Base-by-base conservation (phyloP, 257 asterid genomes). In the Nicotiana knightiana region DNA sequence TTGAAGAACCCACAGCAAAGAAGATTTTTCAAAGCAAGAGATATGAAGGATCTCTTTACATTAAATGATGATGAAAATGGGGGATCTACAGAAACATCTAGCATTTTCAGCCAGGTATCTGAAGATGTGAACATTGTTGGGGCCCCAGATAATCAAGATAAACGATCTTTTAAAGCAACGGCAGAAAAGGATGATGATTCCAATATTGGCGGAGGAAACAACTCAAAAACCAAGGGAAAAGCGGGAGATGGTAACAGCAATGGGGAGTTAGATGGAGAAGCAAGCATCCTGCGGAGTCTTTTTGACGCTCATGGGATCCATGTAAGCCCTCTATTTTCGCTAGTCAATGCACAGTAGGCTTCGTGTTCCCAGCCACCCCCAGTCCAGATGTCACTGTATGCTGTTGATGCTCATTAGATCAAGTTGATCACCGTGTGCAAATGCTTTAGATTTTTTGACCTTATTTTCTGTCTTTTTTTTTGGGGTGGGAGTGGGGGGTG, bases 21-120 rank as follows among this genome's bases (percentile, higher is more conserved):
- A 90, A 90, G 99, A 89, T 91, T 96, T 87, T 96, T 96, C 85
- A 96, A 92, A 90, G 89, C 99, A 82, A 94, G 99, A 43, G 99
- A 96, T 83, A 88, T 96, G 98, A 93, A 94, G 91, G 99, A 96
- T 88, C 98, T 96, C 78, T 96, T 96, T 88, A 88, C 87, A 30
- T 87, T 96, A 86, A 92, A 90, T 78, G 99, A 96, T 46, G 98
- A 91, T 83, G 97, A 87, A 76, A 85, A 87, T 83, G 91, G 91
- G 81, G 87, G 88, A 71, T 87, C 96, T 71, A 94, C 99, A 80
- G 99, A 96, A 87, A 94, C 99, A 64, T 92, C 97, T 76, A 89
- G 86, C 87, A 92, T 96, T 46, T 96, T 96, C 84, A 83, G 98
- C 82, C 96, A 93, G 88, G 81, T 93, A 85, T 84, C 93, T 55